Evolutionary conservation across 441 rosid genomes (phyloP).

Genomic region (Pelargonium citronellum): DNA sequence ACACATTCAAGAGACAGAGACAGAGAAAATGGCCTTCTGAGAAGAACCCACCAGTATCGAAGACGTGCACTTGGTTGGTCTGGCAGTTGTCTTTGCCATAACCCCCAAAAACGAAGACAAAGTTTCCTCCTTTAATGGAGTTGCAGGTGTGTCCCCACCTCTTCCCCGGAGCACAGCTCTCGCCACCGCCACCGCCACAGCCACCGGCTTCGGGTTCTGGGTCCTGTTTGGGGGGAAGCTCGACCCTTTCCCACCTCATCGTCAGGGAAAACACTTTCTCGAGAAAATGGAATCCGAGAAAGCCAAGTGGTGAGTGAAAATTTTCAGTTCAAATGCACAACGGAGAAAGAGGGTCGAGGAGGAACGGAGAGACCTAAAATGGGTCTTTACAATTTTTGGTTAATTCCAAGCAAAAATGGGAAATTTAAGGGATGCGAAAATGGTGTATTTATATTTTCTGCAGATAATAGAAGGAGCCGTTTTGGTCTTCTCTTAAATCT

Average conservation of each 20-base stretch:
- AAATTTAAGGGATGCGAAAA: too few species aligned
- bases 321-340: background rate
- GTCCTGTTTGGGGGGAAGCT: conserved; percentile 26
- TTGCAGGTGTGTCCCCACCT: conserved; percentile 99
- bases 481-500: too few species aligned
- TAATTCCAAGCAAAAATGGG: too few species aligned
- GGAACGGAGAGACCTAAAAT: too few species aligned
- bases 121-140: conserved; percentile 70
- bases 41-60: conserved; percentile 68
- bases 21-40: background rate
- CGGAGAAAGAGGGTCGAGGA: too few species aligned
- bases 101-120: conserved; percentile 91
- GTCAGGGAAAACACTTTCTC: conserved; percentile 10
- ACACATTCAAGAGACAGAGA: background rate
- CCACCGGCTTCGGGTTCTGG: conserved; percentile 31
- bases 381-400: too few species aligned
- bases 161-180: conserved; percentile 50
- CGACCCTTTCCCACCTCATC: conserved; percentile 94
- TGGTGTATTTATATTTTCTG: too few species aligned
- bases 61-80: conserved; percentile 93
- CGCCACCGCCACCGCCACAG: conserved; percentile 38
- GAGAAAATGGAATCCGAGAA: conserved; percentile 8
- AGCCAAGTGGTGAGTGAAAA: too few species aligned
- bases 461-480: too few species aligned
- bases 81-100: conserved; percentile 88